A percentile compares a stretch with the other conserved stretches of the same genome.
These are phyloP conservation scores for Gautieria morchelliformis DNA, from an alignment of 768 basidiomycete species.

Conservation along the genomic window DNA sequence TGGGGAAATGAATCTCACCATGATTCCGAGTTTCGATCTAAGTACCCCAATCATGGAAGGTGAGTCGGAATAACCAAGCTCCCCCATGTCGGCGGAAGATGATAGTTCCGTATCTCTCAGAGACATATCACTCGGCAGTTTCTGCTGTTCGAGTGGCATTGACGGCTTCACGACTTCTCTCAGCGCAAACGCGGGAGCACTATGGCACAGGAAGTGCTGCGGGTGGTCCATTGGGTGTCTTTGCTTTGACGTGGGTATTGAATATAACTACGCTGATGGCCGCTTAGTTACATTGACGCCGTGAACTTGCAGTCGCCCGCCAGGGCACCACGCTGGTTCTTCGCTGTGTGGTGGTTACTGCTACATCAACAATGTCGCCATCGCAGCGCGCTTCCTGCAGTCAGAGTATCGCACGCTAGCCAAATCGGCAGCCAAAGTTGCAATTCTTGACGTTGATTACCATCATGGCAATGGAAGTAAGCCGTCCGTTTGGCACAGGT, in stretches of 20 bases:
- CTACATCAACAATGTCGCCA: constrained; percentile 24
- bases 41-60: constrained; percentile 23
- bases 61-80: not conserved
- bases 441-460: constrained; percentile 29
- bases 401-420: not conserved
- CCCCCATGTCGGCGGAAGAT: not conserved
- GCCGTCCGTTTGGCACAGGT: not conserved
- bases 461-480: constrained; percentile 28
- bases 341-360: constrained; percentile 26
- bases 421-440: constrained; percentile 10
- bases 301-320: constrained; percentile 17
- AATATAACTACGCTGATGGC: not conserved
- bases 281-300: not conserved
- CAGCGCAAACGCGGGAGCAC: not conserved
- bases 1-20: not conserved
- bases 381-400: constrained; percentile 23
- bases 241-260: constrained; percentile 17
- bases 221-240: constrained; percentile 7
- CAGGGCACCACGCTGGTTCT: constrained; percentile 24
- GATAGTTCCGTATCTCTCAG: constrained; percentile 5
- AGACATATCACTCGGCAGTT: constrained; percentile 20
- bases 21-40: constrained; percentile 14
- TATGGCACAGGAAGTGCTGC: not conserved
- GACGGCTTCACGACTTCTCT: constrained; percentile 15
- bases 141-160: constrained; percentile 20